Percentiles rank a stretch among this genome's conserved stretches.
These are phyloP conservation scores for Epichloe amarillans DNA, from an alignment of 2,329 filamentous ascomycete species.

Conservation along the genomic window DNA sequence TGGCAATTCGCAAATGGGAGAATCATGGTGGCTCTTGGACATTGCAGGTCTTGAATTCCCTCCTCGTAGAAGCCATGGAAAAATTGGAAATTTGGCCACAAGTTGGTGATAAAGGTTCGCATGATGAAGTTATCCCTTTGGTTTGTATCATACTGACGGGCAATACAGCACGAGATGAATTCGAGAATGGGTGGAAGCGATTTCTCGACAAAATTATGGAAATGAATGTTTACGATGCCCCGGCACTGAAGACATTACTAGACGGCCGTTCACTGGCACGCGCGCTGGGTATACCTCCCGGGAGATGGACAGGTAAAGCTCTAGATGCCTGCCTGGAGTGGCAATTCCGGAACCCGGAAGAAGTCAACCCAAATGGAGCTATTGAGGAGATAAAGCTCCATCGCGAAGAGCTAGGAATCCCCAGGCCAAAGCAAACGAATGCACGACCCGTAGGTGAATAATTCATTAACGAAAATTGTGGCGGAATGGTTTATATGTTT, in stretches of 20 bases:
- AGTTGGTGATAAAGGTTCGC: conserved; percentile 18
- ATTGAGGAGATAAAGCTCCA: conserved; percentile 44
- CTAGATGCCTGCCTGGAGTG: conserved; percentile 72
- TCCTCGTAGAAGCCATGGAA: conserved; percentile 49
- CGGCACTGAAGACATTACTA: conserved; percentile 48
- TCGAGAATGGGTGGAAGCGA: conserved; percentile 36
- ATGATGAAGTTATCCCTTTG: background rate
- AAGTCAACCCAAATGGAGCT: conserved; percentile 42
- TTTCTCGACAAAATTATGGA: conserved; percentile 42
- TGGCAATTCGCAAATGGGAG: conserved; percentile 64
- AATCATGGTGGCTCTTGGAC: conserved; percentile 50
- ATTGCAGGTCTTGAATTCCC: conserved; percentile 53
- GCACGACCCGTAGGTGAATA: too few species aligned
- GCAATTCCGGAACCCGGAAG: conserved; percentile 70
- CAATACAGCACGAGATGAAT: conserved; percentile 27
- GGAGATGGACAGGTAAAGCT: conserved; percentile 73
- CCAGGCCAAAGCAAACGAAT: background rate
- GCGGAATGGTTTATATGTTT: too few species aligned
- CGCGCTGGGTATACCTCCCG: conserved; percentile 55
- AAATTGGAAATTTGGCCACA: conserved; percentile 20
- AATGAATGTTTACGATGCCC: conserved; percentile 43
- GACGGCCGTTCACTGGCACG: conserved; percentile 64
- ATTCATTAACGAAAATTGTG: too few species aligned
- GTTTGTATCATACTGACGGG: background rate
- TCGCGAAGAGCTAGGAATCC: conserved; percentile 37